Base-by-base conservation (phyloP, 2,329 filamentous ascomycete genomes). In the Aspergillus ochraceoroseus region DNA sequence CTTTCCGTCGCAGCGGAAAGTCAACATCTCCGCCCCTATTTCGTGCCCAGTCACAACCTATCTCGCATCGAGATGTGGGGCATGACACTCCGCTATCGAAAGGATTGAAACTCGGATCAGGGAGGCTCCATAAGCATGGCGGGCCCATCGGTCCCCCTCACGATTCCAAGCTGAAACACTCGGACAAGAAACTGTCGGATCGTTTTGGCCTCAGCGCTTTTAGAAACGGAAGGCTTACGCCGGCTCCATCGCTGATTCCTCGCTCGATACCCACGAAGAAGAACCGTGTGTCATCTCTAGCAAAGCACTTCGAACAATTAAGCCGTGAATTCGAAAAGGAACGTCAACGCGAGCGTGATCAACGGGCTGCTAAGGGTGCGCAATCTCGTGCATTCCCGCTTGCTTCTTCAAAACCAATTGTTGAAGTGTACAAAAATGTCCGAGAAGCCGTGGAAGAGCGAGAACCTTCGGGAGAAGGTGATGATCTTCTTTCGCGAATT, bases 271-370 rank as follows among this genome's bases (percentile, higher is more conserved):
- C 84, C 35, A 58, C 62, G 34, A 85, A 82, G 58, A 81, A 76
- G 52, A 82, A 80, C 50, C 86, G 85, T 55, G 92, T 98, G 2
- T 94, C 88, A 6, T 88, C 83, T n/a, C 73, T 98, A 34, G 87
- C 92, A 12, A 87, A 87, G 53, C 92, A 96, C 62, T 96, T 98
- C 59, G 94, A 98, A 64, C 89, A 96, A 62, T 74, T 98, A 41
- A 95, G 88, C 54, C 83, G 89, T 15, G 94, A 98, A 58, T 98
- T 98, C 52, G 88, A 95, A 59, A 94, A 90, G 55, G 90, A 98
- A 65, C 79, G 92, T 30, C 78, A 94, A 52, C 83, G 85, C 33
- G 90, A 96, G 62, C 80, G 86, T 50, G 83, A 83, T 55, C 84
- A 88, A 61, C 57, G 87, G 44, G 85, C 87, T 17, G 85, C 86